Base-by-base conservation (phyloP, 441 rosid species). In the Gossypium gossypioides region DNA sequence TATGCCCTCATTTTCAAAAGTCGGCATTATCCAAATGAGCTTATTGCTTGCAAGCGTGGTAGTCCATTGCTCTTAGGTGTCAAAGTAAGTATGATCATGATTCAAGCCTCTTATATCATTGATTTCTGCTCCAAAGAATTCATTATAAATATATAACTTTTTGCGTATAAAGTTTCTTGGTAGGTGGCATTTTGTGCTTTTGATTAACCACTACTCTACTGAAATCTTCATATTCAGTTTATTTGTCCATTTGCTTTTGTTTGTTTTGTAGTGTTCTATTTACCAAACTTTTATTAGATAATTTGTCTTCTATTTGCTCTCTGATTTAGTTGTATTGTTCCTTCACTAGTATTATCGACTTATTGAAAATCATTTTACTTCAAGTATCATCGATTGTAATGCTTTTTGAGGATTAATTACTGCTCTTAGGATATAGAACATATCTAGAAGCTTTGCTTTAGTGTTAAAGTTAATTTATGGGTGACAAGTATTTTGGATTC, bases 1-100 rank as follows among this genome's bases (percentile, higher is more conserved):
- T 95, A 92, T 85, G 99, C 99, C 61, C 98, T 95, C 77, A 82
- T 95, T 22, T 92, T 95, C 76, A 95, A 92, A 84, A 95, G 99
- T 80, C 75, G 79, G 58, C 98, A 91, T 75, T 95, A 92, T 81
- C 98, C 97, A 25, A 89, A 95, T 75, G 98, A 95, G 87, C 84
- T 95, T 77, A 83, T 95, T 71, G 98, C 99, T 3, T 92, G 99
- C 86, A 95, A 89, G 85, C 93, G 90, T 76, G 99, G 99, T 24
- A 95, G 99, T 60, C 99, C 98, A 6, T 79, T 95, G 86, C 89
- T 92, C 69, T 78, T 95, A 72, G 99, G 99, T 75, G 97, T 95
- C 65, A 95, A 92, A 79, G 99, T 95, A 86, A 84, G 93, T 83
- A 64, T 40, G 21, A 21, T 44, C 52, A 42, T 2, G 19, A 65